These are phyloP conservation scores for Prunus yedoensis DNA, from an alignment of 331 rosid species.

Conservation along the genomic window DNA sequence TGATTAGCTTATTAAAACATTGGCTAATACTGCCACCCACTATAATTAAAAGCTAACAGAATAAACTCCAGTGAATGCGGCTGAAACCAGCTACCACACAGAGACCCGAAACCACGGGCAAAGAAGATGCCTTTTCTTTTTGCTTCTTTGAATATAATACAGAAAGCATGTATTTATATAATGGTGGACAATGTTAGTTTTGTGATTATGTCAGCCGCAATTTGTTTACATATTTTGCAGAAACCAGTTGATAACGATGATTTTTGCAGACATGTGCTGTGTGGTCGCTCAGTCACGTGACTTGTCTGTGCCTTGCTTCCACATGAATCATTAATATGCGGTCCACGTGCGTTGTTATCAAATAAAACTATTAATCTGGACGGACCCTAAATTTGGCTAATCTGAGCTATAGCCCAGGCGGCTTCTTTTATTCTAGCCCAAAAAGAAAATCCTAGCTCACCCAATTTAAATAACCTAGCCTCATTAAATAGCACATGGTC, in stretches of 20 bases:
- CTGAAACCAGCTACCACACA: neutral
- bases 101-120: neutral
- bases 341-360: neutral
- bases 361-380: neutral
- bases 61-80: neutral
- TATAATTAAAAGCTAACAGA: neutral
- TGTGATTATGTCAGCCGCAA: constrained; percentile 22
- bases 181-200: neutral
- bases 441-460: too few relatives aligned
- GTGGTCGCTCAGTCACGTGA: constrained; percentile 9
- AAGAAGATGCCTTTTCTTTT: neutral
- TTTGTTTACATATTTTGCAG: neutral
- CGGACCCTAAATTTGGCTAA: too few relatives aligned
- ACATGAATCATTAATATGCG: neutral
- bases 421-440: too few relatives aligned
- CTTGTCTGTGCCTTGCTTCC: constrained; percentile 5
- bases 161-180: neutral
- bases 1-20: neutral
- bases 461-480: too few relatives aligned
- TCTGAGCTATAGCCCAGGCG: too few relatives aligned
- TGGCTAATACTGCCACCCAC: constrained; percentile 6
- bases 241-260: constrained; percentile 11
- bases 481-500: too few relatives aligned
- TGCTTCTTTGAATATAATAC: neutral
- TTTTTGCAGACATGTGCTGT: constrained; percentile 12